Percentiles rank a stretch among this genome's conserved stretches.
These are phyloP conservation scores for Ophiostoma australiae DNA, from an alignment of 2,329 filamentous ascomycete genomes.

Conservation along the genomic window DNA sequence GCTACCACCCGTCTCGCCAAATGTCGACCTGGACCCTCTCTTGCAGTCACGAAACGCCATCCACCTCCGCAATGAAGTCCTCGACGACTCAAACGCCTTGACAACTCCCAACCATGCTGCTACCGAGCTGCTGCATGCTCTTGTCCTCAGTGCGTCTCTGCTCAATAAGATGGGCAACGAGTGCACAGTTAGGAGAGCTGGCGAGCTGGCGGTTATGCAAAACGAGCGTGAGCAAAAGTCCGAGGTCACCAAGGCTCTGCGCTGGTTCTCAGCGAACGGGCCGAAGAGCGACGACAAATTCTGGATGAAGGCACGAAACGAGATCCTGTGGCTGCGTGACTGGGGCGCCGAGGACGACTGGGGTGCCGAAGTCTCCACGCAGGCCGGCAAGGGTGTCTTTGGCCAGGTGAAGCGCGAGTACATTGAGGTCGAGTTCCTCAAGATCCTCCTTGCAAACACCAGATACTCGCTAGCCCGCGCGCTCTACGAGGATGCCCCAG, in stretches of 20 bases:
- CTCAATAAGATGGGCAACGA: slow-evolving; percentile 45
- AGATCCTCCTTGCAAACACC: slow-evolving; percentile 56
- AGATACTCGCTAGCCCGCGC: slow-evolving; percentile 58
- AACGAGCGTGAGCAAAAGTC: slow-evolving; percentile 60
- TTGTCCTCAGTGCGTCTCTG: slow-evolving; percentile 58
- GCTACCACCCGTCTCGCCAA: slow-evolving; percentile 39
- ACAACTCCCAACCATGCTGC: slow-evolving; percentile 56
- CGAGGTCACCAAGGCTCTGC: slow-evolving; percentile 56
- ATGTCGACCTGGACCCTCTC: slow-evolving; percentile 32
- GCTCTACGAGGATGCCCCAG: slow-evolving; percentile 52
- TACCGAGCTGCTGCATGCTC: slow-evolving; percentile 56
- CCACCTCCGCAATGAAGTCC: slow-evolving; percentile 48
- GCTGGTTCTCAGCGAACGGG: slow-evolving; percentile 45
- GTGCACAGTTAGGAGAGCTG: slow-evolving; percentile 50
- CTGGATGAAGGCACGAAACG: slow-evolving; percentile 58
- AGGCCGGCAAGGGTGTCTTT: slow-evolving; percentile 46
- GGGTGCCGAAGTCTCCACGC: slow-evolving; percentile 16
- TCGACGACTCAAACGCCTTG: slow-evolving; percentile 58
- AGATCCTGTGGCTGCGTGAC: slow-evolving; percentile 67
- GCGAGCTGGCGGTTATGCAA: slow-evolving; percentile 60
- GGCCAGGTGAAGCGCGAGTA: slow-evolving; percentile 56
- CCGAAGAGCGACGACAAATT: slow-evolving; percentile 58
- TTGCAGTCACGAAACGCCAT: slow-evolving; percentile 41
- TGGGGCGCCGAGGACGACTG: slow-evolving; percentile 57
- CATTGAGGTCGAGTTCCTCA: slow-evolving; percentile 68